Evolutionary conservation across 768 basidiomycete species (phyloP), one percentile per base, ranked within the genome.

Genomic region (Neoboletus magnificus): DNA sequence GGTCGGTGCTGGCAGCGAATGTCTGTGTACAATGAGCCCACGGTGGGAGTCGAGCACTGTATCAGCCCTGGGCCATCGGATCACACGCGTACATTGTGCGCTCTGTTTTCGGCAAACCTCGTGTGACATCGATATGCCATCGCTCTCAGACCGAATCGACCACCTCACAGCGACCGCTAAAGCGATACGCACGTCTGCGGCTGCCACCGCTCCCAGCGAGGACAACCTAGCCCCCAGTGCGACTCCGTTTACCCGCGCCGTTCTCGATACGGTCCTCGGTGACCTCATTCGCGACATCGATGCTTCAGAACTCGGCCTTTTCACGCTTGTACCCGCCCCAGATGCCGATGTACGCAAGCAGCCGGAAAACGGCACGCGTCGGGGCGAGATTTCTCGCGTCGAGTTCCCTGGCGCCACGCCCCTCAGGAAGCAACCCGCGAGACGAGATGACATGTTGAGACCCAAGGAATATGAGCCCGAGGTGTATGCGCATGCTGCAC

Each of bases 211-310:
- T 7, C 58, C 64, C 47, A 48, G 56, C 51, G 57, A 65, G 4
- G 54, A 72, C 45, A 62, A 60, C 27, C 35, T 23, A 4, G 29
- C 47, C 6, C 56, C 63, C 3, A 25, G 42, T 18, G 51, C 55
- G 4, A 59, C 59, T 12, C 69, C 81, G 2, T 91, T 91, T 65
- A 82, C 87, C 6, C 73, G 68, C 50, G 87, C 90, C 4, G 79
- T 90, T 10, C 82, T 92, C 25, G 60, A 77, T 20, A 77, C 83
- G 0, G 71, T 79, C 48, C 79, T 91, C 10, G 85, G 85, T 41
- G 86, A 91, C 63, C 82, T 91, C 57, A 89, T 91, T 57, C 87
- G 90, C 63, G 90, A 91, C 63, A 77, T 86, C 57, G 89, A 91
- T 60, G 76, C 85, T 10, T 83, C 89, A 6, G 90, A 92, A 65